Conservation (phyloP, 176 grass and related monocot genomes). For the Phyllostachys edulis region DNA sequence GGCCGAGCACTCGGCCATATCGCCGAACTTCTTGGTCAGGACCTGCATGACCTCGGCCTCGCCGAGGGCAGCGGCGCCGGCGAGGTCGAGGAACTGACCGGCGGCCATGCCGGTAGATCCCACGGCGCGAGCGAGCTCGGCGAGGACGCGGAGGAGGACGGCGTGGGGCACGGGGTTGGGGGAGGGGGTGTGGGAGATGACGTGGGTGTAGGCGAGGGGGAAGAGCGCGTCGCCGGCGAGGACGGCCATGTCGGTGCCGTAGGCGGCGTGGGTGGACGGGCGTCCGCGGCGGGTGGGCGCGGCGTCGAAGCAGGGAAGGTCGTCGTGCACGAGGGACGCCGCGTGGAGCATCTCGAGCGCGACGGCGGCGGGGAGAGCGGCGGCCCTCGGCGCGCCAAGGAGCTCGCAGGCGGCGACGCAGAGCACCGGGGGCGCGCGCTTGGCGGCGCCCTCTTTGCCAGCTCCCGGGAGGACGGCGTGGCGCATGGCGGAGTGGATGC, state of each 20-base stretch:
- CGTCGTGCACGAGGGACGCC: constrained; percentile 85
- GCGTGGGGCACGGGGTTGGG: constrained; percentile 46
- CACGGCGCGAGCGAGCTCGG: constrained; percentile 79
- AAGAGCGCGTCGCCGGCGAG: constrained; percentile 84
- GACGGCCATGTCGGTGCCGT: constrained; percentile 67
- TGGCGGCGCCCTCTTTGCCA: constrained; percentile 64
- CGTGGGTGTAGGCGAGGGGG: constrained; percentile 69
- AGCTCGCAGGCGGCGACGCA: constrained; percentile 92
- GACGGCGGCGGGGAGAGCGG: constrained; percentile 64
- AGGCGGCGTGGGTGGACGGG: constrained; percentile 77
- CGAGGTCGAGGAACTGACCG: constrained; percentile 75
- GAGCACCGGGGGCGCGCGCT: constrained; percentile 75
- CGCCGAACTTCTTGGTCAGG: constrained; percentile 91
- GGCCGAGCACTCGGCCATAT: constrained; percentile 87
- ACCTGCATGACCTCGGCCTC: constrained; percentile 77
- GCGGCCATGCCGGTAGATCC: constrained; percentile 92
- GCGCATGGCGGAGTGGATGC: constrained; percentile 84
- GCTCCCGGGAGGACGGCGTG: constrained; percentile 64
- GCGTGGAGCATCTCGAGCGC: constrained; percentile 95
- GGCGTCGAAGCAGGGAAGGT: constrained; percentile 89
- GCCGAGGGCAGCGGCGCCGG: constrained; percentile 55
- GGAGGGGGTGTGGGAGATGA: constrained; percentile 59
- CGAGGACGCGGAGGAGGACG: constrained; percentile 63
- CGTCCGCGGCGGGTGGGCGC: constrained; percentile 71
- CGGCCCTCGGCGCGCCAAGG: constrained; percentile 52